A percentile compares a stretch with the other conserved stretches of the same genome.
These are phyloP conservation scores for Chaetoceros tenuissimus DNA, from an alignment of 108 stramenopile genomes.

Conservation along the genomic window DNA sequence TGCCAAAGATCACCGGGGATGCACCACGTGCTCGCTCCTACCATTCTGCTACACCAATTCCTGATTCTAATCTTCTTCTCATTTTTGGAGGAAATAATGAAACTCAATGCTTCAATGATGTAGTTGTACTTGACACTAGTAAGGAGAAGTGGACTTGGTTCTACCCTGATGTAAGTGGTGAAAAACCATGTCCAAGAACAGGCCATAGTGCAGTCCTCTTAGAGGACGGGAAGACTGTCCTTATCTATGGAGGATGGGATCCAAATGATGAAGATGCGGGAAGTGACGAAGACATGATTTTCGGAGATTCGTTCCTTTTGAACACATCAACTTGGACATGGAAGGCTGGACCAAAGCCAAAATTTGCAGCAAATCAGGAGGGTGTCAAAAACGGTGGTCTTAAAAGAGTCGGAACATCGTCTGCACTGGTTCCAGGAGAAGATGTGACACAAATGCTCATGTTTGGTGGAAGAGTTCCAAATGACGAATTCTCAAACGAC, in stretches of 20 bases:
- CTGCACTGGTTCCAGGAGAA: slow-evolving; percentile 34
- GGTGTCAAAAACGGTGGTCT: slow-evolving; percentile 37
- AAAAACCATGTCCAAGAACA: slow-evolving; percentile 54
- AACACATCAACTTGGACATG: slow-evolving; percentile 70
- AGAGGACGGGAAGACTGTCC: slow-evolving; percentile 63
- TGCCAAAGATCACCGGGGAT: slow-evolving; percentile 42
- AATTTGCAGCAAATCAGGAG: slow-evolving; percentile 13
- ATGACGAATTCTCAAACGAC: slow-evolving; percentile 53
- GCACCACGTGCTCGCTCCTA: slow-evolving; percentile 73
- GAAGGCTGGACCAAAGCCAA: slow-evolving; percentile 44
- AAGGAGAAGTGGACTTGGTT: slow-evolving; percentile 48
- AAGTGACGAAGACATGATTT: slow-evolving; percentile 44
- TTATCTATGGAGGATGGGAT: slow-evolving; percentile 86
- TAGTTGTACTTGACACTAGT: slow-evolving; percentile 54
- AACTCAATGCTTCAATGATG: slow-evolving; percentile 46
- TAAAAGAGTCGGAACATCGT: slow-evolving; percentile 55
- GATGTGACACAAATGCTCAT: slow-evolving; percentile 43
- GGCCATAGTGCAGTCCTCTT: slow-evolving; percentile 67
- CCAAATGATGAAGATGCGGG: slow-evolving; percentile 49
- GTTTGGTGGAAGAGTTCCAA: slow-evolving; percentile 63
- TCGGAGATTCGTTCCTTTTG: slow-evolving; percentile 59
- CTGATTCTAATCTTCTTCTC: slow-evolving; percentile 33
- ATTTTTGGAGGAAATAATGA: slow-evolving; percentile 82
- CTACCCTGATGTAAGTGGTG: slow-evolving; percentile 47
- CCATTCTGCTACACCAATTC: slow-evolving; percentile 48